These are phyloP conservation scores for Yamadazyma kitorensis DNA, from an alignment of 805 yeast genomes.

Conservation along the genomic window DNA sequence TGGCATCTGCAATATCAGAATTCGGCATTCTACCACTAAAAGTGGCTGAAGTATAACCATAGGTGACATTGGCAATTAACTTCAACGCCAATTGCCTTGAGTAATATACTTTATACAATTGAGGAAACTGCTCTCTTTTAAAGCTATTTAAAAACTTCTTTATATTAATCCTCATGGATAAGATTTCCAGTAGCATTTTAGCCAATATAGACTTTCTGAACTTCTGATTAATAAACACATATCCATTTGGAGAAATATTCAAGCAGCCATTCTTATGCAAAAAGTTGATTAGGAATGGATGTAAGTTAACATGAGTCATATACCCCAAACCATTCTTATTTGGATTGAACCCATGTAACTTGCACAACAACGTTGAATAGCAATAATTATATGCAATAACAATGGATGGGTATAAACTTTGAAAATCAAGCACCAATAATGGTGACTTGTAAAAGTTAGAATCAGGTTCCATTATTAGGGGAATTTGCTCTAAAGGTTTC, in stretches of 20 bases:
- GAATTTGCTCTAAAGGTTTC: slow-evolving; percentile 82
- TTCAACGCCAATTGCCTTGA: slow-evolving; percentile 85
- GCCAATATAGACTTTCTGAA: slow-evolving; percentile 74
- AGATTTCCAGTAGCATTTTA: slow-evolving; percentile 78
- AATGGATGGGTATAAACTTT: slow-evolving; percentile 89
- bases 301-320: slow-evolving; percentile 41
- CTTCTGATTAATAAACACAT: slow-evolving; percentile 64
- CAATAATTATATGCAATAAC: slow-evolving; percentile 98
- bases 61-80: slow-evolving; percentile 90
- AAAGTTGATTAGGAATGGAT: slow-evolving; percentile 54
- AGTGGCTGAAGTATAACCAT: slow-evolving; percentile 93
- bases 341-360: slow-evolving; percentile 51
- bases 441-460: slow-evolving; percentile 87
- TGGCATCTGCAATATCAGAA: slow-evolving; percentile 90
- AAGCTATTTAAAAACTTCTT: slow-evolving; percentile 68
- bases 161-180: slow-evolving; percentile 76
- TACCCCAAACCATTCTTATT: slow-evolving; percentile 54
- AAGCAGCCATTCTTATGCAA: slow-evolving; percentile 49
- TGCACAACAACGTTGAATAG: slow-evolving; percentile 69
- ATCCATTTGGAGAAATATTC: slow-evolving; percentile 82
- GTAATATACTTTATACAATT: slow-evolving; percentile 55
- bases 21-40: slow-evolving; percentile 98
- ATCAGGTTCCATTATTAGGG: slow-evolving; percentile 89
- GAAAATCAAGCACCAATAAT: slow-evolving; percentile 85
- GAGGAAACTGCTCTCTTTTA: slow-evolving; percentile 32